phyloP scores from a whole-genome alignment of 2,329 filamentous ascomycete genomes.

The Fusarium coffeatum region DNA sequence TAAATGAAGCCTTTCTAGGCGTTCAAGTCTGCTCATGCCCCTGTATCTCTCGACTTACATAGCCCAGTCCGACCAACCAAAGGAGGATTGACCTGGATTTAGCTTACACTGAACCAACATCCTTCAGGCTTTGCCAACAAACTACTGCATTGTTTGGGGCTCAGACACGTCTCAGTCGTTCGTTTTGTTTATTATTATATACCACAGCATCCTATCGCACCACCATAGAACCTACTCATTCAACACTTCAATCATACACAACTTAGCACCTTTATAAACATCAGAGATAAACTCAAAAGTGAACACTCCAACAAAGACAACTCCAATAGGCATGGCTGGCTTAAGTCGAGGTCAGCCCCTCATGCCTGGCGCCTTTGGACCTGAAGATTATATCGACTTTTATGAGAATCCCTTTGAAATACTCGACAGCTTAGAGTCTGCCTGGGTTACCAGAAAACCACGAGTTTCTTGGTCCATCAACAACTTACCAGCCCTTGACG shows the following conservation, averaged over 20 bases:
- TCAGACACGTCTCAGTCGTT: not conserved
- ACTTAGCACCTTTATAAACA: not conserved
- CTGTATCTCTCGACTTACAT: constrained; percentile 1
- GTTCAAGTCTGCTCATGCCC: not conserved
- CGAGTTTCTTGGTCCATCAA: constrained; percentile 38
- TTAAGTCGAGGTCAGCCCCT: constrained; percentile 32
- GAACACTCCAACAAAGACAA: not conserved
- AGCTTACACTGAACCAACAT: constrained; percentile 12
- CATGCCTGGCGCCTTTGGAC: constrained; percentile 48
- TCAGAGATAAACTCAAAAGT: not conserved
- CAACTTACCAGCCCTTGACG: constrained; percentile 43
- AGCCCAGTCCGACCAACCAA: constrained; percentile 2
- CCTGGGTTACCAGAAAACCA: constrained; percentile 37
- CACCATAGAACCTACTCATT: not conserved
- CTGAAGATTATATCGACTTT: constrained; percentile 49
- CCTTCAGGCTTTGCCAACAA: not conserved
- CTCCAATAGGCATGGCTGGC: constrained; percentile 12
- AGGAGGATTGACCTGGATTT: not conserved
- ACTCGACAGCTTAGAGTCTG: constrained; percentile 42
- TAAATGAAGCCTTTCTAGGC: not conserved
- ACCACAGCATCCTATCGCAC: constrained; percentile 12
- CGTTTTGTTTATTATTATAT: constrained; percentile 17
- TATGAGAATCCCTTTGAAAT: constrained; percentile 47
- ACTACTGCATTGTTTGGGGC: not conserved
- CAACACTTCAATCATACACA: constrained; percentile 1